Conservation (phyloP, 2,329 filamentous ascomycete genomes). For the Calonectria pteridis region DNA sequence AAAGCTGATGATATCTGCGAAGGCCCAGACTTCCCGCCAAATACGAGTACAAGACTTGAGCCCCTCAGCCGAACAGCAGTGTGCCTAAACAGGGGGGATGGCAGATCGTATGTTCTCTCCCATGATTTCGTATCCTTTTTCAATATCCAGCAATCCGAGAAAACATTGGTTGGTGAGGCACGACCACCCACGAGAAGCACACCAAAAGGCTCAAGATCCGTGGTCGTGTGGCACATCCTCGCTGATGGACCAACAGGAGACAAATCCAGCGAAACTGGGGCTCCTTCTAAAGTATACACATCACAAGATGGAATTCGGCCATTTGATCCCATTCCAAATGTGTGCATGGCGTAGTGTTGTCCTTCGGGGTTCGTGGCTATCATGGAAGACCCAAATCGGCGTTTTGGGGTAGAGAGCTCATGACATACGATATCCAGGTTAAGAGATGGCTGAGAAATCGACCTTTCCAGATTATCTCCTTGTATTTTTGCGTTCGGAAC, state of each 20-base stretch:
- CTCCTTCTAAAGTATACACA: slow-evolving; percentile 53
- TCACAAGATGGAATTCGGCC: slow-evolving; percentile 64
- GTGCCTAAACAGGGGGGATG: slow-evolving; percentile 81
- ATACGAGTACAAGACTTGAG: slow-evolving; percentile 67
- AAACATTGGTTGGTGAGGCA: slow-evolving; percentile 76
- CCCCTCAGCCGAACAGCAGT: slow-evolving; percentile 65
- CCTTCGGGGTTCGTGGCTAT: slow-evolving; percentile 53
- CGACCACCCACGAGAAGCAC: slow-evolving; percentile 82
- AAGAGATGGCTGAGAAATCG: not conserved
- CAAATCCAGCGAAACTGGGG: slow-evolving; percentile 40
- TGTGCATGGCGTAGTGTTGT: slow-evolving; percentile 59
- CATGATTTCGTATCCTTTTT: slow-evolving; percentile 67
- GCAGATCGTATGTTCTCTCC: slow-evolving; percentile 75
- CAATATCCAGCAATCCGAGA: slow-evolving; percentile 83
- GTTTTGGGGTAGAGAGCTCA: slow-evolving; percentile 47
- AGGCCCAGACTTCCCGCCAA: slow-evolving; percentile 70
- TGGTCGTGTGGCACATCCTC: slow-evolving; percentile 83
- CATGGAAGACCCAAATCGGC: slow-evolving; percentile 72
- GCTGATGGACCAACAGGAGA: slow-evolving; percentile 47
- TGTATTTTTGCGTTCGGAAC: slow-evolving; percentile 2
- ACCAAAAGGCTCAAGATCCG: slow-evolving; percentile 68
- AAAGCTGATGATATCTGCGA: slow-evolving; percentile 63
- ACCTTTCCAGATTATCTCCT: not conserved
- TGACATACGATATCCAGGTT: slow-evolving; percentile 28
- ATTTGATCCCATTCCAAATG: slow-evolving; percentile 59